Percentiles rank a stretch among this genome's conserved stretches.
These are phyloP conservation scores for Botrytis hyacinthi DNA, from an alignment of 2,329 filamentous ascomycete genomes.

Conservation along the genomic window DNA sequence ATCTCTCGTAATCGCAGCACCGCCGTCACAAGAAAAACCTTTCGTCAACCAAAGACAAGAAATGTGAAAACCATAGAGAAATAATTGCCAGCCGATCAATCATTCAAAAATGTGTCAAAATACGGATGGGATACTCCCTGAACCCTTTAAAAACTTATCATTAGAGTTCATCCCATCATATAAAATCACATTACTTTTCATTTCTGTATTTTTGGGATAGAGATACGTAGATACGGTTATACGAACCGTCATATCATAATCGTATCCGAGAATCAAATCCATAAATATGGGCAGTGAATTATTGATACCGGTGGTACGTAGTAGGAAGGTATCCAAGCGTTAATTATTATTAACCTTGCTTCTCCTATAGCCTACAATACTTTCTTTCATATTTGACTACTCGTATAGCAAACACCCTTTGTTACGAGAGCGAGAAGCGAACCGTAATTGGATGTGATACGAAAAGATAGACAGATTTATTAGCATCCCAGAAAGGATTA, in stretches of 20 bases:
- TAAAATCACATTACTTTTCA: background rate
- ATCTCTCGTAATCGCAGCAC: background rate
- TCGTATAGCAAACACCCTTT: background rate
- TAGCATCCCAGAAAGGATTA: background rate
- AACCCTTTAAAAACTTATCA: background rate
- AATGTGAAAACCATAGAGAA: background rate
- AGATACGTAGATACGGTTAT: too few species aligned
- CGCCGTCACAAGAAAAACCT: accelerated
- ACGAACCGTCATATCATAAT: background rate
- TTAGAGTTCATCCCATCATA: background rate
- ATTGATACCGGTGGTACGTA: background rate
- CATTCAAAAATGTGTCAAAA: background rate
- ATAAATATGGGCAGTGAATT: background rate
- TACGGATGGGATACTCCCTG: background rate
- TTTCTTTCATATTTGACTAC: background rate
- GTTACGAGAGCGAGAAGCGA: slow-evolving; percentile 3
- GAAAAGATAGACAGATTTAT: background rate
- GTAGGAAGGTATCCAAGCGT: background rate
- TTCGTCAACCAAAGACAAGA: background rate
- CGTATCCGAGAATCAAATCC: background rate
- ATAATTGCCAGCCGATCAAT: background rate
- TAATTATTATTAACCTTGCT: background rate
- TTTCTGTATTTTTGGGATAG: background rate
- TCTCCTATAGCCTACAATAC: background rate
- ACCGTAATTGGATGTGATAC: background rate